Base-by-base conservation (phyloP, 805 yeast genomes). In the Metschnikowia borealis region DNA sequence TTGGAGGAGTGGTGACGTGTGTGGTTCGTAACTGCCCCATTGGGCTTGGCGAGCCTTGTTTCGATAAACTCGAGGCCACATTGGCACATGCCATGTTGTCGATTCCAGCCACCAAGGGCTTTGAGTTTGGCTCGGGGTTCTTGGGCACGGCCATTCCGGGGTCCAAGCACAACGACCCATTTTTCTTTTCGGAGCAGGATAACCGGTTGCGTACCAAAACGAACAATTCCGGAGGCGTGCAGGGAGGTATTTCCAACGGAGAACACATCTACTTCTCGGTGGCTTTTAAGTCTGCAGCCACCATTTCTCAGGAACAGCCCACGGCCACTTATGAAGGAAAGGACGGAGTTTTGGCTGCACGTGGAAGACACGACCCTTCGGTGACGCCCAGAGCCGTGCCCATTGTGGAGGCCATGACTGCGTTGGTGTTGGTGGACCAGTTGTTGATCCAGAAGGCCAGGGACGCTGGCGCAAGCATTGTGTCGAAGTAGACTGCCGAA, bases 381-480 rank as follows among this genome's bases (percentile, higher is more conserved):
- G 99, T 94, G 49, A 96, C 96, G 18, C 99, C 99, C 58, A 84
- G 99, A 69, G 99, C 99, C 37, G 89, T 94, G 54, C 98, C 99
- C 47, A 94, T 94, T 63, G 98, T 94, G 31, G 99, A 94, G 75
- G 89, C 98, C 38, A 92, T 94, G 98, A 82, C 98, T 44, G 94
- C 97, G n/a, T 77, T 94, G 57, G 97, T 89, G 1, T 70, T 92
- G 55, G 92, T 92, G 39, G 99, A 94, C 68, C 83, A 88, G 49
- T 71, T 87, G 50, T 71, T 94, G 72, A 79, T 91, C 43, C 99
- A 92, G 73, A 85, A 87, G 68, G 77, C 96, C 32, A 83, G 99
- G 69, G 89, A 86, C 41, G 48, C 43, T 34, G 55, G 58, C 32
- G 44, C 44, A 29, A 38, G 46, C 14, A 49, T 55, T 14, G 55